Conservation (phyloP, 2,329 filamentous ascomycete species). For the Zymoseptoria ardabiliae region DNA sequence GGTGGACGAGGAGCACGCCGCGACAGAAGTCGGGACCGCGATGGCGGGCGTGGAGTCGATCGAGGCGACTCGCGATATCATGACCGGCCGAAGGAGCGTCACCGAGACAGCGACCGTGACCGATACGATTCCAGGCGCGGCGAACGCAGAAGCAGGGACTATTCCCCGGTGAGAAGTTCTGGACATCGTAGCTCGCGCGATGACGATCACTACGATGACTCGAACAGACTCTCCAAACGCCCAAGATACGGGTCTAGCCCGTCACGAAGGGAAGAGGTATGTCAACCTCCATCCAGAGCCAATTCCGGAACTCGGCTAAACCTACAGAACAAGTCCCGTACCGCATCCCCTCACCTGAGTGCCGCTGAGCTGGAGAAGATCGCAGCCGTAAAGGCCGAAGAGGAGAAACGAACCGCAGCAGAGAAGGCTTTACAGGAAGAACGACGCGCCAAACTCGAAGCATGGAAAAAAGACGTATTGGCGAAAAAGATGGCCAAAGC, state of each 20-base stretch:
- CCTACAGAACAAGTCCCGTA: constrained; percentile 14
- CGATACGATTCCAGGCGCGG: constrained; percentile 55
- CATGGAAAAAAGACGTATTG: constrained; percentile 80
- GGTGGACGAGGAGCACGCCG: constrained; percentile 15
- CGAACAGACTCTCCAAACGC: constrained; percentile 50
- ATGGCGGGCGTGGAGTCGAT: constrained; percentile 9
- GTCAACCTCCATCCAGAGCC: neutral
- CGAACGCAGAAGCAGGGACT: constrained; percentile 40
- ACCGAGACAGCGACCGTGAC: constrained; percentile 64
- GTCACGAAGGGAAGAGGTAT: constrained; percentile 11
- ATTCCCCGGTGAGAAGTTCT: constrained; percentile 15
- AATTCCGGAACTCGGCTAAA: constrained; percentile 5
- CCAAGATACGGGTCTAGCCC: constrained; percentile 24
- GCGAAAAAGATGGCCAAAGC: constrained; percentile 61
- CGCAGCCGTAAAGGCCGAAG: constrained; percentile 2
- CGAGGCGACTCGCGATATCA: constrained; percentile 13
- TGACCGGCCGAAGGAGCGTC: constrained; percentile 29
- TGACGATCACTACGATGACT: constrained; percentile 16
- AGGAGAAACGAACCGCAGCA: constrained; percentile 8
- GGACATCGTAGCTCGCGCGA: constrained; percentile 48
- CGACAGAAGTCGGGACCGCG: constrained; percentile 11
- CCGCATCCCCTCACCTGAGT: constrained; percentile 5
- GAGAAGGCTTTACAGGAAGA: constrained; percentile 55
- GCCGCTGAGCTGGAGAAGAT: constrained; percentile 5
- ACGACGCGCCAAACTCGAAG: constrained; percentile 71